Evolutionary conservation across 2,329 filamentous ascomycete species (phyloP).

Genomic region (Calonectria naviculata): DNA sequence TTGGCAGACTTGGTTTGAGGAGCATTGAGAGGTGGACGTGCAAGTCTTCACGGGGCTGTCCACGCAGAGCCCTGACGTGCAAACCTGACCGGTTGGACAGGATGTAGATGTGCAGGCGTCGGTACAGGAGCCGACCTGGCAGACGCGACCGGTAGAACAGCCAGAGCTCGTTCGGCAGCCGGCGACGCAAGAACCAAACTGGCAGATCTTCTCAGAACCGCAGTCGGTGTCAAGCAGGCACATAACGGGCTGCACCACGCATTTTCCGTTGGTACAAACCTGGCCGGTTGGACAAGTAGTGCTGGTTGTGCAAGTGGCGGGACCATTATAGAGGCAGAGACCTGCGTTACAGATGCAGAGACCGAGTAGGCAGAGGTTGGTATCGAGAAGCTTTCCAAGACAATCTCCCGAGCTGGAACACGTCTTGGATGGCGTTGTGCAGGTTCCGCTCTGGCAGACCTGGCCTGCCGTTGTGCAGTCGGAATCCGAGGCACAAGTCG

Average conservation of each 20-base stretch:
- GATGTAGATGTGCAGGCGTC: not conserved
- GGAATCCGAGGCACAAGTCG: not conserved
- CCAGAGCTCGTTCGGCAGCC: conserved; percentile 12
- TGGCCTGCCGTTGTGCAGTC: conserved; percentile 13
- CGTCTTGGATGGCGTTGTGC: not conserved
- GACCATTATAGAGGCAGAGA: conserved; percentile 17
- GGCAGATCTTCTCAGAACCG: conserved; percentile 3
- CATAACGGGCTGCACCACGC: not conserved
- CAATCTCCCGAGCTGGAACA: conserved; percentile 1
- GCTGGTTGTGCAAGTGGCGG: not conserved
- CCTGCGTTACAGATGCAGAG: conserved; percentile 10
- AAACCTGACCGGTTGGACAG: not conserved
- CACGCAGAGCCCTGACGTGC: not conserved
- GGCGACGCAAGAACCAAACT: conserved; percentile 19
- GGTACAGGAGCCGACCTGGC: conserved; percentile 15
- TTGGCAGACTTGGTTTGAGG: conserved; percentile 8
- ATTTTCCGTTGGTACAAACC: conserved; percentile 1
- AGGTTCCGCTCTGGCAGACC: conserved; percentile 19
- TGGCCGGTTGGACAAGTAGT: not conserved
- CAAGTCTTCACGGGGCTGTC: not conserved
- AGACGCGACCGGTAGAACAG: conserved; percentile 4
- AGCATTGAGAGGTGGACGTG: conserved; percentile 4
- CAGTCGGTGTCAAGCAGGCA: conserved; percentile 11
- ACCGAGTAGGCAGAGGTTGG: conserved; percentile 12
- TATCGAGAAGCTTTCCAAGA: not conserved